Percentiles rank a stretch among this genome's conserved stretches.
phyloP scores from a whole-genome alignment of 805 yeast species.

The Phaffomyces thermotolerans region DNA sequence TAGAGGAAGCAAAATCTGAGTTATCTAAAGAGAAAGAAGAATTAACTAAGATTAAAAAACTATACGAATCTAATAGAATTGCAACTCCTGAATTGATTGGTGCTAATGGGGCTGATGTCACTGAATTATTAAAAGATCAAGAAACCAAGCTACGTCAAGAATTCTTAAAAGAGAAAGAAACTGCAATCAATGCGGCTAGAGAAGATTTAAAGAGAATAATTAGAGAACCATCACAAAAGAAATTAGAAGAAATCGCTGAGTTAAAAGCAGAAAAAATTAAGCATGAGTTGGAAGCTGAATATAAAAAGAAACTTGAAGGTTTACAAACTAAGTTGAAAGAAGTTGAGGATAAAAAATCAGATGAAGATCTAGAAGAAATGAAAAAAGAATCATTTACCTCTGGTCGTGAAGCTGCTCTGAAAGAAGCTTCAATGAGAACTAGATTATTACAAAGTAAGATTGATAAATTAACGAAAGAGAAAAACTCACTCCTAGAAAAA shows the following conservation, averaged over 20 bases:
- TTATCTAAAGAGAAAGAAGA: constrained; percentile 16
- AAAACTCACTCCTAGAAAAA: constrained; percentile 30
- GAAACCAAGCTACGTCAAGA: constrained; percentile 20
- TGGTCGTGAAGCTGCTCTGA: constrained; percentile 22
- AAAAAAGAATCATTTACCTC: constrained; percentile 15
- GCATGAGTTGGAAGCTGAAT: constrained; percentile 21
- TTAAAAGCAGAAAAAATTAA: constrained; percentile 25
- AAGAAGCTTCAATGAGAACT: constrained; percentile 31
- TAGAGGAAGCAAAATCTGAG: constrained; percentile 7
- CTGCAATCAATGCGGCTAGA: constrained; percentile 17
- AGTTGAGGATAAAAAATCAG: constrained; percentile 2
- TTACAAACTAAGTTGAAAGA: constrained; percentile 22
- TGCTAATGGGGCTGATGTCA: neutral
- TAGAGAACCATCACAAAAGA: constrained; percentile 33
- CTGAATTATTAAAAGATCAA: constrained; percentile 16
- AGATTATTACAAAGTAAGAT: constrained; percentile 37
- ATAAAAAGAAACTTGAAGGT: constrained; percentile 23
- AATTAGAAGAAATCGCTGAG: constrained; percentile 23
- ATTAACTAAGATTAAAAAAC: constrained; percentile 8
- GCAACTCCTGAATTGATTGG: constrained; percentile 1
- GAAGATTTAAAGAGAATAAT: constrained; percentile 25
- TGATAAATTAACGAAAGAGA: constrained; percentile 29
- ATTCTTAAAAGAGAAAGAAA: constrained; percentile 20
- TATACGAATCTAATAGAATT: constrained; percentile 6
- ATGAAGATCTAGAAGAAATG: constrained; percentile 18